Evolutionary conservation across 169 alveolate genomes (phyloP).

Genomic region (Plasmodium cynomolgi): DNA sequence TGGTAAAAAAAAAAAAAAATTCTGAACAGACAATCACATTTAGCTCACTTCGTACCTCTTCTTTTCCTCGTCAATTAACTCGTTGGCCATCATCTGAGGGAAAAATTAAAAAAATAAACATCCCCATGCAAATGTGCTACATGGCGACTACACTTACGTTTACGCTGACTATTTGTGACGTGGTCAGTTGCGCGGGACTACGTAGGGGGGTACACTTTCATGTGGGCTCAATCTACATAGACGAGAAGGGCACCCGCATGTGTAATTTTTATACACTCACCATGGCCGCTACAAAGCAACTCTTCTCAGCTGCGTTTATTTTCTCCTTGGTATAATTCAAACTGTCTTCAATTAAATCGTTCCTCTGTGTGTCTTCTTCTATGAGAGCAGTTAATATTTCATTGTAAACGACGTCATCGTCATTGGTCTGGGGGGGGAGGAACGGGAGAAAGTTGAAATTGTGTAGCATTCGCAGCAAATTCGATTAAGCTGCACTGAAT

Average conservation of each 20-base stretch:
- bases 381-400: conserved; percentile 65
- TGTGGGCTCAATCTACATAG: not conserved
- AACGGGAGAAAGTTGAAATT: not conserved
- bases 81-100: conserved; percentile 68
- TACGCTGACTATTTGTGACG: not conserved
- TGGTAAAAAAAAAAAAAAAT: conserved; percentile 44
- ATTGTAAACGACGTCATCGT: conserved; percentile 54
- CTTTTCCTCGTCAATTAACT: conserved; percentile 70
- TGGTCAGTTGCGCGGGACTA: not conserved
- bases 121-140: not conserved
- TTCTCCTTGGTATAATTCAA: conserved; percentile 50
- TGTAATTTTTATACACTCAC: not conserved
- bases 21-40: conserved; percentile 49
- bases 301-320: conserved; percentile 67
- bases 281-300: conserved; percentile 70
- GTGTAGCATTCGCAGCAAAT: not conserved
- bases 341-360: conserved; percentile 68
- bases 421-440: conserved; percentile 13
- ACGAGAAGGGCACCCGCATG: not conserved
- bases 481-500: not conserved
- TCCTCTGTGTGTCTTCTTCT: conserved; percentile 60
- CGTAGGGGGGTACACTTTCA: not conserved
- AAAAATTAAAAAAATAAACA: conserved; percentile 13
- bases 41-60: conserved; percentile 23
- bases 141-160: not conserved